Conservation (phyloP, 306 rosid genomes). For the Vigna trinervia region DNA sequence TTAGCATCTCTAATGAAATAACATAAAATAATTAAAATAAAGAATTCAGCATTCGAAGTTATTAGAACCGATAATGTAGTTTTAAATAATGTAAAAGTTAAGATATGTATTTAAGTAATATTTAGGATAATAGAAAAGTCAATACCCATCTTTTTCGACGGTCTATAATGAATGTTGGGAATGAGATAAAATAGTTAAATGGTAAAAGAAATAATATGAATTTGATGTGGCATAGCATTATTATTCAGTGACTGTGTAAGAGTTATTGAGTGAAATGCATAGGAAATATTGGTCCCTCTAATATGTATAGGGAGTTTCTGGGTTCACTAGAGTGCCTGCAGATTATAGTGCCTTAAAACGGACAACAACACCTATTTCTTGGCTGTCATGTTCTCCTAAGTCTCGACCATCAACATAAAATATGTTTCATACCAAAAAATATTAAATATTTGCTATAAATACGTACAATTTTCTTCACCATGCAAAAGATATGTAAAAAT, state of each 20-base stretch:
- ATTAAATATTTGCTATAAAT: not conserved
- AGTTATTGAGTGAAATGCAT: not conserved
- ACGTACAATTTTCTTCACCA: slow-evolving; percentile 1
- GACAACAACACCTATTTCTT: slow-evolving; percentile 34
- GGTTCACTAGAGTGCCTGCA: slow-evolving; percentile 37
- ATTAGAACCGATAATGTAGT: too few species aligned
- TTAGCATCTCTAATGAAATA: too few species aligned
- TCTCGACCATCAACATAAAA: slow-evolving; percentile 37
- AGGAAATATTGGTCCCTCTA: too few species aligned
- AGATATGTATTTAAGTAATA: too few species aligned
- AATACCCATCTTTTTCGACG: not conserved
- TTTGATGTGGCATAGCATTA: not conserved
- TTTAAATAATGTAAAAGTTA: not conserved
- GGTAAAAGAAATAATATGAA: not conserved
- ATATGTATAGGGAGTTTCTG: not conserved
- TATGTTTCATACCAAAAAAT: slow-evolving; percentile 26
- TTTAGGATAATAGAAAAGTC: too few species aligned
- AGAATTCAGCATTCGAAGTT: too few species aligned
- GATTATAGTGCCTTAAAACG: slow-evolving; percentile 34
- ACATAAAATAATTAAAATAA: too few species aligned
- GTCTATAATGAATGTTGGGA: not conserved
- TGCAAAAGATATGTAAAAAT: too few species aligned
- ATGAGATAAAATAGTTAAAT: not conserved
- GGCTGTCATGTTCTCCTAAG: slow-evolving; percentile 39
- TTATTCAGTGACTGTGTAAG: not conserved